Percentiles rank a stretch among this genome's conserved stretches.
phyloP scores from a whole-genome alignment of 345 rosid species.

The Aquilaria malaccensis region DNA sequence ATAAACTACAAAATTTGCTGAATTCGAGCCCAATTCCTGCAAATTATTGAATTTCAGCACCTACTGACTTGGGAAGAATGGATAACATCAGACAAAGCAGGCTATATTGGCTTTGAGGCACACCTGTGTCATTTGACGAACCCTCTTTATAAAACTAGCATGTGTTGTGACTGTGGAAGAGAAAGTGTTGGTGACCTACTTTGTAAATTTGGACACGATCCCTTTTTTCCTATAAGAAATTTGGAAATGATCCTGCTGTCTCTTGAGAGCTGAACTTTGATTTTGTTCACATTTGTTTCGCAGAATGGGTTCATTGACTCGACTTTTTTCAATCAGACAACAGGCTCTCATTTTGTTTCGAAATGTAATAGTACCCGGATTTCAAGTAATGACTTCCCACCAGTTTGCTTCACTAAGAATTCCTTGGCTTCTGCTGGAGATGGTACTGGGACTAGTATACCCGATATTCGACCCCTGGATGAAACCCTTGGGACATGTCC shows the following conservation, averaged over 20 bases:
- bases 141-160: too few species aligned
- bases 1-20: too few species aligned
- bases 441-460: conserved; percentile 20
- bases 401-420: conserved; percentile 17
- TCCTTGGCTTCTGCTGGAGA: conserved; percentile 8
- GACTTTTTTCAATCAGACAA: conserved; percentile 13
- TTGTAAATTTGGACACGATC: too few species aligned
- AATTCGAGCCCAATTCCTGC: too few species aligned
- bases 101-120: too few species aligned
- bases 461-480: conserved; percentile 20
- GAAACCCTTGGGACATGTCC: conserved; percentile 24
- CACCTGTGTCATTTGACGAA: too few species aligned
- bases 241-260: not conserved
- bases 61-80: too few species aligned
- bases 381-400: conserved; percentile 18
- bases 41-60: too few species aligned
- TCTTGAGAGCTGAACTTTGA: not conserved
- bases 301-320: conserved; percentile 36
- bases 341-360: conserved; percentile 22
- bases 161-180: too few species aligned
- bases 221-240: too few species aligned
- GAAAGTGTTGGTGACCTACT: too few species aligned
- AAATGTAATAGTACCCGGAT: conserved; percentile 18
- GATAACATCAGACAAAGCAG: too few species aligned
- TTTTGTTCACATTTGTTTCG: conserved; percentile 5